Conservation (phyloP, 2,329 filamentous ascomycete species). For the Neofusicoccum laricinum region DNA sequence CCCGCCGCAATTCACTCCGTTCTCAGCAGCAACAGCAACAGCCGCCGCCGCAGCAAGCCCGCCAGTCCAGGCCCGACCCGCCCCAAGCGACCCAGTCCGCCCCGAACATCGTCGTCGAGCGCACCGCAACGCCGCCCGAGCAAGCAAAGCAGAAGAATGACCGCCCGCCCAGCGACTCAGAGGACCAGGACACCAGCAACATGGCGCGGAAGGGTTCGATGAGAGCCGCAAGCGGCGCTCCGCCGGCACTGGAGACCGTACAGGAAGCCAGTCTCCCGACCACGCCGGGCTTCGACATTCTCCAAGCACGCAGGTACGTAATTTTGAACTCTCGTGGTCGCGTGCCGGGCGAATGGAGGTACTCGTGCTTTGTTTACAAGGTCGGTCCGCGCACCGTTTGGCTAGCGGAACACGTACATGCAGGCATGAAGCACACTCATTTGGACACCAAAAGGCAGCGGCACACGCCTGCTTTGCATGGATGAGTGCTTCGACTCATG, state of each 20-base stretch:
- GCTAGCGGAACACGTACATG: background rate
- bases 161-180: constrained; percentile 29
- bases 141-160: constrained; percentile 33
- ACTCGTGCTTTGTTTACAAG: background rate
- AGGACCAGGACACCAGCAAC: constrained; percentile 33
- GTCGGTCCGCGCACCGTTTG: background rate
- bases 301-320: constrained; percentile 24
- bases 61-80: constrained; percentile 5
- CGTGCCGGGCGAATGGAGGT: background rate
- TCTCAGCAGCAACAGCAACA: constrained; percentile 12
- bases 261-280: constrained; percentile 78
- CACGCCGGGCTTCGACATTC: constrained; percentile 56
- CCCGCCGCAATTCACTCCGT: constrained; percentile 42
- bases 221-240: constrained; percentile 56
- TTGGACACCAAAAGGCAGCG: background rate
- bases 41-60: constrained; percentile 19
- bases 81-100: constrained; percentile 24
- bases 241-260: constrained; percentile 77
- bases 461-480: background rate
- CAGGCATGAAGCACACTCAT: background rate
- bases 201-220: constrained; percentile 35
- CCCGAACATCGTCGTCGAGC: constrained; percentile 46
- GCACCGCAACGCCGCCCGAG: constrained; percentile 18
- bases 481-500: constrained; percentile 22
- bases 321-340: background rate